Evolutionary conservation across 2,329 filamentous ascomycete genomes (phyloP), one percentile per base, ranked within the genome.

Genomic region (Claviceps cyperi): DNA sequence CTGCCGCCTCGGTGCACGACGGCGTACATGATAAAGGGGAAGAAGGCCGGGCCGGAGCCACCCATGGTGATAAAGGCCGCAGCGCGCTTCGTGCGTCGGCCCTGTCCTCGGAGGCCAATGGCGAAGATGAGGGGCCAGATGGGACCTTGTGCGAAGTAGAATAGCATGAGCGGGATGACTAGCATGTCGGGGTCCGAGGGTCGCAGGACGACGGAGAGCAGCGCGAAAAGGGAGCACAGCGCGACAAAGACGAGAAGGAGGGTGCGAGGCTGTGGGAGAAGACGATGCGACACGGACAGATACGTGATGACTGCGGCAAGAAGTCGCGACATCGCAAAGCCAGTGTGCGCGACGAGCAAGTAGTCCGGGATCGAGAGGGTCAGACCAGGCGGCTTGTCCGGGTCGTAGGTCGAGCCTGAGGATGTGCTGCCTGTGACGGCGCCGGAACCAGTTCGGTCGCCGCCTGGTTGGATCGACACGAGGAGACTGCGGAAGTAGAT

Each of bases 51-150:
- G 2, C 86, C 85, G 1, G 77, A 81, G 1, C 81, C 84, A 47
- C 82, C 84, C 62, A 83, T 86, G 1, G 90, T 86, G 55, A 94
- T 81, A 63, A 80, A 86, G 1, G 83, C 84, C 0, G 84, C 83
- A 0, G 84, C 86, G 46, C 83, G 76, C 67, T 94, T 94, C 4
- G 84, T 89, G 55, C 86, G 76, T n/a, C 78, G 75, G 0, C 88
- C 88, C 47, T 94, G 77, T 1, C 88, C 87, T 2, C 86, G 78
- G 52, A 94, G 81, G 3, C 84, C 85, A 13, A 92, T 75, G 3
- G 85, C 81, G 56, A 89, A 88, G 52, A 92, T 81, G 1, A 90
- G 80, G 0, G 89, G 88, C 72, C 86, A 94, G 57, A 87, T 78
- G 48, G 88, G 86, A 0, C 83, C 85, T 63, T 91, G 86, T 59